Base-by-base conservation (phyloP, 2,329 filamentous ascomycete species). In the Nemania diffusa region DNA sequence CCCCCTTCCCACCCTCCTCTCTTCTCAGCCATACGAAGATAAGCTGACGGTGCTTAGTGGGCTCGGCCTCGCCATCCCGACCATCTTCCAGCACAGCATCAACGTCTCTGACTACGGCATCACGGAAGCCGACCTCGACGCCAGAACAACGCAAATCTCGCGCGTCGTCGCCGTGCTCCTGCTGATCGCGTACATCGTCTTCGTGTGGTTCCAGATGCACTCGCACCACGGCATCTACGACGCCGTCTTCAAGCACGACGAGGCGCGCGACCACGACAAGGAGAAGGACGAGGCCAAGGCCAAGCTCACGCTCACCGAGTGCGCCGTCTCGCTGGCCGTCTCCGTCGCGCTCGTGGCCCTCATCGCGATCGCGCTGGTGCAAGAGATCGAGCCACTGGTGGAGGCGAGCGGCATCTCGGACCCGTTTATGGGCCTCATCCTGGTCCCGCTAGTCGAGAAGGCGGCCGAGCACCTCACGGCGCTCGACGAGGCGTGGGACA, bases 391-490 rank as follows among this genome's bases (percentile, higher is more conserved):
- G 42, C 82, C 80, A 73, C 87, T 88, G 4, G 84, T 87, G 42
- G 72, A 80, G 42, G 72, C 79, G 24, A 79, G 79, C 22, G 71
- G 77, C 64, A 79, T 88, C 17, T 84, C 84, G 0, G 85, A 87
- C 62, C 81, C 85, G 1, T 87, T 86, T 69, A 85, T 88, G 79
- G 85, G 92, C 73, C 82, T 97, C 42, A 95, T 96, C 71, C 84
- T 97, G 0, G 87, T 96, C 5, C 90, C 92, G 3, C 84, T 97
- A 0, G 92, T 96, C 5, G 93, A 97, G 76, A 97, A 97, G 79
- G 90, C 91, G 2, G 92, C 93, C 13, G 93, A 97, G 79, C 93
- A 97, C 79, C 82, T 97, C 53, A 94, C 92, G 1, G 92, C 92
- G 48, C 84, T 97, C 65, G 92, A 96, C 73, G 93, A 97, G 83